Evolutionary conservation across 1,139 yeast species (phyloP).

Genomic region (Geotrichum carabidarum): DNA sequence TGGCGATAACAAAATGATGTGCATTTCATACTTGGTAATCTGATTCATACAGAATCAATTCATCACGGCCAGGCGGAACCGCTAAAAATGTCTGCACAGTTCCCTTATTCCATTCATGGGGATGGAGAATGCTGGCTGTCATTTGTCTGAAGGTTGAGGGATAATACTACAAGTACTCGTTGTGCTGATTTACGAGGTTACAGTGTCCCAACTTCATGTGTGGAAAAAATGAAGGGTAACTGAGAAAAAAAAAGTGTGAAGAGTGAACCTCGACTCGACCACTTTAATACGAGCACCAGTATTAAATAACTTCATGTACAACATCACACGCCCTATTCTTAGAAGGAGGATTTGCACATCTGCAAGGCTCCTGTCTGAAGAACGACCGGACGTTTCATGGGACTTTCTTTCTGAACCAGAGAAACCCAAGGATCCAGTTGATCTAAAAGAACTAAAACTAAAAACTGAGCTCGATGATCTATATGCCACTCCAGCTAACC

Average conservation of each 20-base stretch:
- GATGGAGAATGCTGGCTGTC: slow-evolving; percentile 55
- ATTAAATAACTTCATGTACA: neutral
- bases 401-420: slow-evolving; percentile 1
- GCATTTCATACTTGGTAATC: slow-evolving; percentile 26
- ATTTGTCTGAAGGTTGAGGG: slow-evolving; percentile 27
- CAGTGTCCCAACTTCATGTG: neutral
- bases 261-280: neutral
- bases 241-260: neutral
- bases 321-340: neutral
- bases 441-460: neutral
- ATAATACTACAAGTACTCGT: neutral
- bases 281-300: neutral
- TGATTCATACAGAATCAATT: slow-evolving; percentile 57
- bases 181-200: neutral
- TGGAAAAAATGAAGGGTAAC: slow-evolving; percentile 1
- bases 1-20: neutral
- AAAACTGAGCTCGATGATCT: slow-evolving; percentile 13
- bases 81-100: slow-evolving; percentile 56
- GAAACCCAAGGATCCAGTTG: neutral
- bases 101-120: slow-evolving; percentile 55
- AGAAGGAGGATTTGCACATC: neutral
- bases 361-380: neutral
- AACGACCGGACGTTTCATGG: neutral
- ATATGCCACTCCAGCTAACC: slow-evolving; percentile 11
- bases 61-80: slow-evolving; percentile 65